Percentiles rank a stretch among this genome's conserved stretches.
These are phyloP conservation scores for Berkeleyomyces rouxiae DNA, from an alignment of 2,329 filamentous ascomycete genomes.

Conservation along the genomic window DNA sequence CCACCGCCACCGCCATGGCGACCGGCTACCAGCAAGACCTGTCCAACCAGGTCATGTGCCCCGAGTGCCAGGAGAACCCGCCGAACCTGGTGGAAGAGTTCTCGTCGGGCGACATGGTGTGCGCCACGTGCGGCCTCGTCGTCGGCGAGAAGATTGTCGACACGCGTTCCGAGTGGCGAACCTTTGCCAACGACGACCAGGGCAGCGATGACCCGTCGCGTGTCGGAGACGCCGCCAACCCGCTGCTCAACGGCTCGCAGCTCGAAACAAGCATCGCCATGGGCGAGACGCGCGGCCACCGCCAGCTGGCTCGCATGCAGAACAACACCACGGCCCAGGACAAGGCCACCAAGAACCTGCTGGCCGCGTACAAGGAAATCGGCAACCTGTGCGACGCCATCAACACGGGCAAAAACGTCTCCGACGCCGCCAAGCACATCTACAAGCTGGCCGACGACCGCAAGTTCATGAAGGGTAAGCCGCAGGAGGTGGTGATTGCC, in stretches of 20 bases:
- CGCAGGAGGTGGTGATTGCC: constrained; percentile 82
- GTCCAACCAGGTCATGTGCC: constrained; percentile 70
- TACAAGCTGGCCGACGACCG: constrained; percentile 90
- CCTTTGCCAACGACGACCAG: constrained; percentile 95
- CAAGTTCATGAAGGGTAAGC: constrained; percentile 89
- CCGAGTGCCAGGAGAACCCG: constrained; percentile 81
- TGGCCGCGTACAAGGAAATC: constrained; percentile 81
- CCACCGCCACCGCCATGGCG: constrained; percentile 12
- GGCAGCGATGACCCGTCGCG: constrained; percentile 92
- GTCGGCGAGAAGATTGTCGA: constrained; percentile 85
- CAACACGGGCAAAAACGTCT: constrained; percentile 62
- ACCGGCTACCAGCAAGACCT: constrained; percentile 61
- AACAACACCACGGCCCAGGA: constrained; percentile 68
- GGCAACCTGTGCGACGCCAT: constrained; percentile 73
- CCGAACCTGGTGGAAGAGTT: constrained; percentile 89
- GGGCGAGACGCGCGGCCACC: constrained; percentile 53
- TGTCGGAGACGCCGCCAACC: constrained; percentile 88
- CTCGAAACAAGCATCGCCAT: constrained; percentile 79
- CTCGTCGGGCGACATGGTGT: constrained; percentile 82
- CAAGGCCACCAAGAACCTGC: constrained; percentile 65
- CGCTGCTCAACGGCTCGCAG: constrained; percentile 77
- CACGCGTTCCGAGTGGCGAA: constrained; percentile 94
- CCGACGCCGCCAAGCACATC: constrained; percentile 82
- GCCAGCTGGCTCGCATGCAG: constrained; percentile 68
- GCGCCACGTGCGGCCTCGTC: constrained; percentile 78